Evolutionary conservation across 1,284 basidiomycete species (phyloP), one percentile per base, ranked within the genome.

Genomic region (Apiotrichum brassicae): DNA sequence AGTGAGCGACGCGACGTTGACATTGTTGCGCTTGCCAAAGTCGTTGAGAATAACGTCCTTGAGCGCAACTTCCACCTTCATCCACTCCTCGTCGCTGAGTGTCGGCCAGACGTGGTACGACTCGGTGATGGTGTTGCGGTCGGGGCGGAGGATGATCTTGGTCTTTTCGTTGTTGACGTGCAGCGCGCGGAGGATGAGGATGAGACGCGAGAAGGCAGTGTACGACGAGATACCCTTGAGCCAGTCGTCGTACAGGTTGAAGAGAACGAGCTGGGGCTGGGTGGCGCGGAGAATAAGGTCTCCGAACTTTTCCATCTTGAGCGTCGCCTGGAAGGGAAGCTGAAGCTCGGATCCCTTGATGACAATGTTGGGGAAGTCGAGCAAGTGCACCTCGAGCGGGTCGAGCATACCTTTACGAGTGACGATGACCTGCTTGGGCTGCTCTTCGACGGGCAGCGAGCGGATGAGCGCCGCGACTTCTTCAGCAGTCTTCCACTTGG

Each of bases 271-370:
- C 53, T 65, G 64, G 6, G 65, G 65, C 53, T 67, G 65, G 26
- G 62, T 62, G 18, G 65, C 65, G 25, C 59, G 60, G 68, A 97
- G 72, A 61, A 97, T 97, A 53, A 98, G 77, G 72, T 99, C 95
- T 76, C 95, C 95, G 60, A 99, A 97, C 76, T 97, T 97, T 79
- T 99, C 95, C 82, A 98, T 93, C 81, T 98, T 97, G 85, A 99
- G 92, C 62, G 91, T 94, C 16, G 94, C 92, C 76, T 98, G 94
- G 90, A 98, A 98, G 1, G 95, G 95, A 54, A 98, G 76, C 70
- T 98, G 95, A 41, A 99, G 78, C 74, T 99, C 95, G 60, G 88
- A 93, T 48, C 95, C 95, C 77, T 98, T 97, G 79, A 99, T 98
- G 73, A 97, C 93, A 64, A 99, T 97, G 76, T 98, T 99, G 47